A percentile compares a stretch with the other conserved stretches of the same genome.
phyloP scores from a whole-genome alignment of 257 asterid species.

The Solanum sejunctum region DNA sequence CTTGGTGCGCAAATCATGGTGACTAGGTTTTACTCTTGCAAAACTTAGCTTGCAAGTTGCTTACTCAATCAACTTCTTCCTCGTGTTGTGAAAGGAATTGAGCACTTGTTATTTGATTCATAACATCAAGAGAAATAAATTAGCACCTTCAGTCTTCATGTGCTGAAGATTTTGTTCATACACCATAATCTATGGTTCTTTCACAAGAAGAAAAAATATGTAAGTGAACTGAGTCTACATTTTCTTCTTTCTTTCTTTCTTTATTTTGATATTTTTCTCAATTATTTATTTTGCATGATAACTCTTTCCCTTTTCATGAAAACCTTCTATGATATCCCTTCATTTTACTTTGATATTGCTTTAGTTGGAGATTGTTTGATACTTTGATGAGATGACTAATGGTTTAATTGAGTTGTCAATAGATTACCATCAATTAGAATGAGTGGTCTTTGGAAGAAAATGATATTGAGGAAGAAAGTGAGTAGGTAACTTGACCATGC shows the following conservation, averaged over 20 bases:
- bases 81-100: background rate
- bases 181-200: background rate
- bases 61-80: background rate
- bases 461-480: background rate
- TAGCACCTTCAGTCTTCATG: background rate
- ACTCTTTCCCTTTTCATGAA: background rate
- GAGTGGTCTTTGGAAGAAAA: background rate
- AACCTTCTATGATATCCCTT: background rate
- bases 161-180: background rate
- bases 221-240: background rate
- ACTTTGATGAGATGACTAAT: background rate
- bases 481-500: background rate
- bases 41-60: background rate
- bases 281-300: background rate
- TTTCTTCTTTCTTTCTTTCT: background rate
- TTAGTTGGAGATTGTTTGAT: background rate
- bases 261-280: background rate
- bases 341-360: background rate
- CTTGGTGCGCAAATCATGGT: background rate
- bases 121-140: background rate
- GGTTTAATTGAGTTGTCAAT: background rate
- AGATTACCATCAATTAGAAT: background rate
- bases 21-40: background rate
- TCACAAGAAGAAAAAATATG: background rate
- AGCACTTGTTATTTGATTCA: background rate